Conservation (phyloP, 2,329 filamentous ascomycete genomes). For the Aspergillus tubingensis region DNA sequence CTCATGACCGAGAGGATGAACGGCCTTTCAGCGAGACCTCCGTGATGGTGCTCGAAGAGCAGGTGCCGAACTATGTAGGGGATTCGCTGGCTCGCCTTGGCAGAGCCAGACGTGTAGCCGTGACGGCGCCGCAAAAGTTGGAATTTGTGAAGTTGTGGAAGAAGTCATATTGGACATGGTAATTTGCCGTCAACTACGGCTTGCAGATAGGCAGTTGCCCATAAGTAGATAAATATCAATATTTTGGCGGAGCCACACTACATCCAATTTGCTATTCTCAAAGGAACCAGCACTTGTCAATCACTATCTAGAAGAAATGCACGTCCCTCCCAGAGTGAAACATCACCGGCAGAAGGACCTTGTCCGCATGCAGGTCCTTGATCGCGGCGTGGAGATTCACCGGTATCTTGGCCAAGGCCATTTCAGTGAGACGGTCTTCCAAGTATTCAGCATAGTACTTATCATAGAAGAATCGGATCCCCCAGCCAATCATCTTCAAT, state of each 20-base stretch:
- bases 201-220: not conserved
- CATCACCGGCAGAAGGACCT: slow-evolving; percentile 7
- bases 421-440: not conserved
- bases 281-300: not conserved
- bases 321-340: slow-evolving; percentile 13
- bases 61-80: slow-evolving; percentile 73
- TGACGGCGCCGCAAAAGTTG: slow-evolving; percentile 80
- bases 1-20: slow-evolving; percentile 37
- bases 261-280: not conserved
- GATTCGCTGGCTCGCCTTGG: slow-evolving; percentile 86
- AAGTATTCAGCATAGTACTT: not conserved
- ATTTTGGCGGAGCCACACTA: not conserved
- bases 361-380: slow-evolving; percentile 1
- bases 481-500: not conserved
- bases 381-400: slow-evolving; percentile 8
- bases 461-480: not conserved
- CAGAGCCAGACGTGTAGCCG: slow-evolving; percentile 81
- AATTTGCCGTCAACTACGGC: slow-evolving; percentile 2
- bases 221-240: not conserved
- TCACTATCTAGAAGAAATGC: slow-evolving; percentile 10
- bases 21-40: slow-evolving; percentile 15
- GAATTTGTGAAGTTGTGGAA: slow-evolving; percentile 76
- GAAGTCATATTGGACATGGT: slow-evolving; percentile 41
- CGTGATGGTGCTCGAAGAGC: slow-evolving; percentile 57
- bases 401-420: slow-evolving; percentile 6